Conservation (phyloP, 495 filamentous ascomycete species). For the Penicillium odoratum region DNA sequence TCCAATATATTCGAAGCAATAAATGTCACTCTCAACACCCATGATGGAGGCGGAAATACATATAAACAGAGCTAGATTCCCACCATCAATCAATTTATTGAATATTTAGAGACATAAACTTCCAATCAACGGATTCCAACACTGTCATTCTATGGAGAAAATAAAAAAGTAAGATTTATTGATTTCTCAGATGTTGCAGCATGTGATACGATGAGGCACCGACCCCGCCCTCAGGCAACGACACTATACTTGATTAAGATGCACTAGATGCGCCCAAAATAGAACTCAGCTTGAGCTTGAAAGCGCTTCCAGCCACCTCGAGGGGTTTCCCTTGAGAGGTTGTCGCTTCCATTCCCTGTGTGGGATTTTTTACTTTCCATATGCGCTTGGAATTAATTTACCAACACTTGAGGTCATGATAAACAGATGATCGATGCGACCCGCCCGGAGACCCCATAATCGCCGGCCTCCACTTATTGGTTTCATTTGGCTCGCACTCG, state of each 20-base stretch:
- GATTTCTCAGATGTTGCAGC: neutral
- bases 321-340: conserved; percentile 23
- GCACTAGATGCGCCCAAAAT: conserved; percentile 30
- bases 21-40: too few species aligned
- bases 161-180: neutral
- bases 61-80: too few species aligned
- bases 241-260: neutral
- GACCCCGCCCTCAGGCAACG: conserved; percentile 35
- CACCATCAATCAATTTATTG: too few species aligned
- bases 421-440: conserved; percentile 12
- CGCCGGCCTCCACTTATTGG: conserved; percentile 8
- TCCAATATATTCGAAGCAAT: too few species aligned
- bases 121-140: too few species aligned
- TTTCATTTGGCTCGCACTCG: conserved; percentile 7
- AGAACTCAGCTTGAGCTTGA: conserved; percentile 26
- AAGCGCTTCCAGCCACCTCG: conserved; percentile 33
- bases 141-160: neutral
- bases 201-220: conserved; percentile 18
- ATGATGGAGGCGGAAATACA: too few species aligned
- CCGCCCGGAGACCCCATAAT: conserved; percentile 8
- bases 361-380: neutral
- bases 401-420: conserved; percentile 3
- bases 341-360: conserved; percentile 3
- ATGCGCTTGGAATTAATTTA: neutral
- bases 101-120: too few species aligned